Percentiles rank a stretch among this genome's conserved stretches.
Evolutionary conservation across 768 basidiomycete species (phyloP).

Genomic region (Leccinum boreale): DNA sequence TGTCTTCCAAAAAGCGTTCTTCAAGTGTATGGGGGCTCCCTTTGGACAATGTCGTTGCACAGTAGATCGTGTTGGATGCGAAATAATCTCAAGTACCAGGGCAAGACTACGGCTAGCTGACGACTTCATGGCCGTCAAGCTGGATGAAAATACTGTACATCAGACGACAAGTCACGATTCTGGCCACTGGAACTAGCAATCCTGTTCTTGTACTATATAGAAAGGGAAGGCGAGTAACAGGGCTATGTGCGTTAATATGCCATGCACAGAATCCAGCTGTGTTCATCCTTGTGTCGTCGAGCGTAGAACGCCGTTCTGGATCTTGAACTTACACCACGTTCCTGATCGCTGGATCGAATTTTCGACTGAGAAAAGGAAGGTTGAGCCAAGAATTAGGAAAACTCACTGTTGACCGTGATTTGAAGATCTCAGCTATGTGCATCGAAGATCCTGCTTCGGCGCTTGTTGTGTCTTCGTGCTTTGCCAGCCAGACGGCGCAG

Average conservation of each 20-base stretch:
- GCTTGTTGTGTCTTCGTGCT: constrained; percentile 8
- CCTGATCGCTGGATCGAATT: constrained; percentile 32
- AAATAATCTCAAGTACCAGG: background rate
- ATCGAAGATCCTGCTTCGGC: constrained; percentile 18
- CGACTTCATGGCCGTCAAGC: background rate
- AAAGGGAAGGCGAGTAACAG: background rate
- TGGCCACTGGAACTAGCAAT: background rate
- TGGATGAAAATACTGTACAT: background rate
- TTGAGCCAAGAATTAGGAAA: background rate
- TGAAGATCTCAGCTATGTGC: constrained; percentile 40
- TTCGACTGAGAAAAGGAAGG: background rate
- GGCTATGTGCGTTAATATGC: background rate
- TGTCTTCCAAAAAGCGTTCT: background rate
- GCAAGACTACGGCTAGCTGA: background rate
- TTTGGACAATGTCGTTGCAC: no score
- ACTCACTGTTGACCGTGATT: constrained; percentile 41
- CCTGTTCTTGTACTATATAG: background rate
- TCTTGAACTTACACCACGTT: constrained; percentile 40
- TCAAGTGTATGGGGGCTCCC: no score
- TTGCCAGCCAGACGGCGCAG: constrained; percentile 67
- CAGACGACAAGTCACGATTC: background rate
- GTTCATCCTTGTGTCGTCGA: constrained; percentile 5
- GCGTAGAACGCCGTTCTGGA: constrained; percentile 31
- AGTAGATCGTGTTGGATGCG: background rate
- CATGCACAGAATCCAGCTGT: background rate